A percentile compares a stretch with the other conserved stretches of the same genome.
Evolutionary conservation across 129 eudicot genomes (phyloP).

Genomic region (Flaveria bidentis): DNA sequence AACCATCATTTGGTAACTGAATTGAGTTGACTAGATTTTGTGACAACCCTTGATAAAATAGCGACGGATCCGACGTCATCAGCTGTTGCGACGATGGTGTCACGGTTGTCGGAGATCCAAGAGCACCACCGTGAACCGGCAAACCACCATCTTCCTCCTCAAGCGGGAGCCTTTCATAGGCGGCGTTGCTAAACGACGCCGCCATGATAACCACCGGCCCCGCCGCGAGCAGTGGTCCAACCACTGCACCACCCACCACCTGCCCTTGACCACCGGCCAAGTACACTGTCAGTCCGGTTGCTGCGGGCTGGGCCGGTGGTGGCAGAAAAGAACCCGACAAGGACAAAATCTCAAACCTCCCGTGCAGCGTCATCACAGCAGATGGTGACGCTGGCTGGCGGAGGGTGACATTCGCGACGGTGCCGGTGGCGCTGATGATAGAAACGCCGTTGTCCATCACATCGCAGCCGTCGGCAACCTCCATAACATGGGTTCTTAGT

Average conservation of each 20-base stretch:
- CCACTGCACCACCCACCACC: conserved; percentile 21
- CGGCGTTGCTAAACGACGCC: conserved; percentile 12
- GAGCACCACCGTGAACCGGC: conserved; percentile 1
- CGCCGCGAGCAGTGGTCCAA: not conserved
- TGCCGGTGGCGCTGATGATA: conserved; percentile 12
- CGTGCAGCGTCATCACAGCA: not conserved
- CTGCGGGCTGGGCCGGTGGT: conserved; percentile 7
- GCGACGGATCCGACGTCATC: not conserved
- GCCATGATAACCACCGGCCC: conserved; percentile 22
- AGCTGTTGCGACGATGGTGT: not conserved
- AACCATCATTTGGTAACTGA: conserved; percentile 9
- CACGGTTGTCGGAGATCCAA: conserved; percentile 10
- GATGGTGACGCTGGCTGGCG: not conserved
- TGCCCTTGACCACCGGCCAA: conserved; percentile 19
- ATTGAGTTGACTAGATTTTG: conserved; percentile 2
- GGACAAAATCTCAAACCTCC: conserved; percentile 8
- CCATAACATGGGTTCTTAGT: conserved; percentile 12
- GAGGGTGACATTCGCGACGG: conserved; percentile 4
- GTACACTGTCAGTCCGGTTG: not conserved
- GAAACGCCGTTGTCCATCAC: conserved; percentile 9
- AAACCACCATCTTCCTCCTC: not conserved
- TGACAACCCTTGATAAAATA: conserved; percentile 19
- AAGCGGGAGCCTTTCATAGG: conserved; percentile 12
- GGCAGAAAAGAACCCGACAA: conserved; percentile 14
- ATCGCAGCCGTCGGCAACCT: conserved; percentile 10